Percentiles rank a stretch among this genome's conserved stretches.
Conservation (phyloP, 768 basidiomycete species). For the Pleurotus tuoliensis region DNA sequence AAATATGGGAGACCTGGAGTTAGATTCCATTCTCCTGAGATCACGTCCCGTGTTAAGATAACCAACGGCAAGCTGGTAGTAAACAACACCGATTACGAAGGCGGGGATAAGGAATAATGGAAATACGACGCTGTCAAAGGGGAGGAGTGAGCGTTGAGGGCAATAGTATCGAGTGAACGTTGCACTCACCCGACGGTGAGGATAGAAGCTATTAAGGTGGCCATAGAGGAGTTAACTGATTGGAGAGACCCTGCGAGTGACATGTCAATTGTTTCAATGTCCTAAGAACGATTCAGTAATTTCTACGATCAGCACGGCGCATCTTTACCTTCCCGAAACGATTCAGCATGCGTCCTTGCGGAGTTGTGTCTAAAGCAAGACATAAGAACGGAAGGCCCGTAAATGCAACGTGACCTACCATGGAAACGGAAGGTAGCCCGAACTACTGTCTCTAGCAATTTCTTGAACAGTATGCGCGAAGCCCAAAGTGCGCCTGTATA, state of each 20-base stretch:
- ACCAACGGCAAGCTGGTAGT: conserved; percentile 64
- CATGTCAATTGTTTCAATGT: conserved; percentile 84
- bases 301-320: not conserved
- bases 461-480: conserved; percentile 40
- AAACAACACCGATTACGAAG: conserved; percentile 65
- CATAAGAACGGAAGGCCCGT: not conserved
- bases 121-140: conserved; percentile 55
- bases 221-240: conserved; percentile 74
- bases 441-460: conserved; percentile 65
- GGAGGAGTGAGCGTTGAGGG: conserved; percentile 1
- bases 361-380: conserved; percentile 52
- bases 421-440: conserved; percentile 83
- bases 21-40: conserved; percentile 87
- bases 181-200: conserved; percentile 60
- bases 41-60: conserved; percentile 82
- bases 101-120: conserved; percentile 84
- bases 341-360: conserved; percentile 83
- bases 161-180: not conserved
- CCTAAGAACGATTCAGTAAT: conserved; percentile 29
- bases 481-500: conserved; percentile 57
- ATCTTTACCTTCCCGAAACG: conserved; percentile 65
- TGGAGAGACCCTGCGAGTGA: conserved; percentile 66
- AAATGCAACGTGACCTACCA: conserved; percentile 19
- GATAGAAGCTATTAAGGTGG: conserved; percentile 73
- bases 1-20: conserved; percentile 79